These are phyloP conservation scores for Pseudocercospora vitis DNA, from an alignment of 2,329 filamentous ascomycete genomes.

Conservation along the genomic window DNA sequence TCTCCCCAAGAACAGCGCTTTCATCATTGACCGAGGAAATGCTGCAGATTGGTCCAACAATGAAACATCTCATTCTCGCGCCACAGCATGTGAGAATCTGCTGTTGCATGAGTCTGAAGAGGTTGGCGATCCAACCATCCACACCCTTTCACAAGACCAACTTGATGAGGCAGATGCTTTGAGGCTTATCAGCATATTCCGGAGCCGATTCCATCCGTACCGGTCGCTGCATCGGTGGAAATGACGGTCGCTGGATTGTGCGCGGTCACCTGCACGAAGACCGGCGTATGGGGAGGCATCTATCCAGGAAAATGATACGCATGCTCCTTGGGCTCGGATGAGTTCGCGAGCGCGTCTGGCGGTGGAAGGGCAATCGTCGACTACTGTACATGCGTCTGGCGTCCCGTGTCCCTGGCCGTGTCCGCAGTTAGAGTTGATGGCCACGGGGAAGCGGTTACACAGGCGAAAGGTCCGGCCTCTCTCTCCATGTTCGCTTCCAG, in stretches of 20 bases:
- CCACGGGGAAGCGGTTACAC: background rate
- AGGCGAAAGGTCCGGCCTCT: background rate
- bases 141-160: background rate
- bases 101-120: background rate
- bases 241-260: slow-evolving; percentile 1
- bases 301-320: slow-evolving; percentile 5
- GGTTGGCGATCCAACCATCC: background rate
- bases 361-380: slow-evolving; percentile 13
- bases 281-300: background rate
- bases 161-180: slow-evolving; percentile 5
- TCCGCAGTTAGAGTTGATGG: slow-evolving; percentile 6
- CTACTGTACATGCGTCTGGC: slow-evolving; percentile 16
- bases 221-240: slow-evolving; percentile 2
- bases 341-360: slow-evolving; percentile 11
- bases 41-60: background rate
- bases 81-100: slow-evolving; percentile 2
- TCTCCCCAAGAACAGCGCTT: too few species aligned
- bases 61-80: background rate
- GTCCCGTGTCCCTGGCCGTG: background rate
- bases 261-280: slow-evolving; percentile 5
- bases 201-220: too few species aligned
- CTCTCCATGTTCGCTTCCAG: slow-evolving; percentile 6
- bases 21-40: background rate
- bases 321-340: slow-evolving; percentile 1
- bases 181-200: too few species aligned